Base-by-base conservation (phyloP, 257 asterid genomes). In the Schizonepeta tenuifolia region DNA sequence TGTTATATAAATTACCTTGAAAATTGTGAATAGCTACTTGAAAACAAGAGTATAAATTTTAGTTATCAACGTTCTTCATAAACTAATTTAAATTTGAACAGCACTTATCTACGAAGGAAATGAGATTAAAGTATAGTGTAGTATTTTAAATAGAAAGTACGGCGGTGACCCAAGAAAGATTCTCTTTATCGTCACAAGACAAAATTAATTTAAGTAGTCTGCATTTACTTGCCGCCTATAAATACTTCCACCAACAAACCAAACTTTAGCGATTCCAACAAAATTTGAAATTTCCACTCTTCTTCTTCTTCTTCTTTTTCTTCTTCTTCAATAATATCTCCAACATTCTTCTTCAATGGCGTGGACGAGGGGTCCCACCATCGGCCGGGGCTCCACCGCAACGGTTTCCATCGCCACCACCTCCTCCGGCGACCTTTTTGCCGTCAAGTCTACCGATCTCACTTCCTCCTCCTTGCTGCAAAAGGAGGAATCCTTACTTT, bases 361-460 rank as follows among this genome's bases (percentile, higher is more conserved):
- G 70, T 94, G 98, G 98, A 88, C 74, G 60, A 83, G 89, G 68
- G 98, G 98, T 63, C 91, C 88, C 9, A 77, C 67, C 26, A 76
- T 94, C 59, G 98, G 98, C 68, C 85, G 87, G 20, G 97, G 98
- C 43, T 81, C 96, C 67, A 79, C 96, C 22, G 95, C 97, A 70
- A 66, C 83, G 0, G 97, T 94, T 0, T 91, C 83, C 1, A 77
- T 91, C 5, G 96, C 90, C 80, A 72, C 86, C 81, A 26, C 82
- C 9, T 5, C 77, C 65, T 15, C 83, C 75, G 91, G 91, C 31
- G 87, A 80, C 11, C 20, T 79, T 60, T 73, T 94, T 73, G 98
- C 98, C 9, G 95, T 91, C 6, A 94, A 94, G 50, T 88, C 97
- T 0, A 20, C 82, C 1, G 87, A 83, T 8, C 78, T 84, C 1